Conservation (phyloP, 441 rosid genomes). For the Cnidoscolus chayamansa region DNA sequence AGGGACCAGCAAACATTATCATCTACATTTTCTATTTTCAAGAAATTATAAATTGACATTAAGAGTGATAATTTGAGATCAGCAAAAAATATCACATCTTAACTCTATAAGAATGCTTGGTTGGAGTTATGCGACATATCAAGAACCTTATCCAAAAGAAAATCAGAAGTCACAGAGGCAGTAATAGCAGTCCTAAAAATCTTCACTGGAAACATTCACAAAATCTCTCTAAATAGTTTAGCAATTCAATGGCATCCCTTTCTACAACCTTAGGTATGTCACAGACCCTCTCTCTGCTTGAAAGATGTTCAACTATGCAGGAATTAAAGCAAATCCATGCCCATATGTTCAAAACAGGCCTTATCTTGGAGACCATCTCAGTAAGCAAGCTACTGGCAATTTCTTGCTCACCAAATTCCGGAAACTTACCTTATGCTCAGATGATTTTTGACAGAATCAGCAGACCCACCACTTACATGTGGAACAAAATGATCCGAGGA, state of each 20-base stretch:
- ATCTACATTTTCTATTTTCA: neutral
- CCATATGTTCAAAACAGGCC: slow-evolving; percentile 42
- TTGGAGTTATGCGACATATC: neutral
- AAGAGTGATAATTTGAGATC: neutral
- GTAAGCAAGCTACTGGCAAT: slow-evolving; percentile 44
- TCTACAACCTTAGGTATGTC: slow-evolving; percentile 23
- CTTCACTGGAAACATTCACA: neutral
- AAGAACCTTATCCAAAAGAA: slow-evolving; percentile 5
- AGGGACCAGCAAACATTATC: neutral
- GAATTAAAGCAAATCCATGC: slow-evolving; percentile 52
- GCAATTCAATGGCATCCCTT: slow-evolving; percentile 20
- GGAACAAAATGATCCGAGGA: slow-evolving; percentile 74
- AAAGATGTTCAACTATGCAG: slow-evolving; percentile 45
- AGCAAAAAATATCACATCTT: neutral
- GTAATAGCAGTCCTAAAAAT: neutral
- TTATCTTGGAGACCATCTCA: slow-evolving; percentile 36
- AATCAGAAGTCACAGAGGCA: neutral
- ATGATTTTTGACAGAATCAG: slow-evolving; percentile 41
- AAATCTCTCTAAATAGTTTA: neutral
- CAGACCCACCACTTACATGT: slow-evolving; percentile 43
- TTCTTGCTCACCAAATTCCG: slow-evolving; percentile 40
- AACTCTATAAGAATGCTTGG: neutral
- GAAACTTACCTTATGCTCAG: slow-evolving; percentile 46
- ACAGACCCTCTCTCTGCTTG: slow-evolving; percentile 37
- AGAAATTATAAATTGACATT: neutral